These are phyloP conservation scores for Alternaria sp. DNA, from an alignment of 2,329 filamentous ascomycete genomes.

Conservation along the genomic window DNA sequence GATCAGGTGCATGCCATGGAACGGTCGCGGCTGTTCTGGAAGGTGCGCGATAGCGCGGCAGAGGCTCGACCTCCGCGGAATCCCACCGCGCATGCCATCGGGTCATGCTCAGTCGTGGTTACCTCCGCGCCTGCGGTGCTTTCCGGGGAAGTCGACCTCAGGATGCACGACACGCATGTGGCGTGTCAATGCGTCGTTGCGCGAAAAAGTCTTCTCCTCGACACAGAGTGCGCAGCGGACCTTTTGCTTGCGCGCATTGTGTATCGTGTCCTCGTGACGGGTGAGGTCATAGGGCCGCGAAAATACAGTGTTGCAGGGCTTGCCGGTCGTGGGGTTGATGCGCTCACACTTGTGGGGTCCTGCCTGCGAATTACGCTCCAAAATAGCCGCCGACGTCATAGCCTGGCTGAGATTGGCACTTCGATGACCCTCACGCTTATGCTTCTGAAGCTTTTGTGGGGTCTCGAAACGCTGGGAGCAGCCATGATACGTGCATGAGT, in stretches of 20 bases:
- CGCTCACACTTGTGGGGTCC: constrained; percentile 92
- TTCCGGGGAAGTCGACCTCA: constrained; percentile 81
- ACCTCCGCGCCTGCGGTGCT: constrained; percentile 55
- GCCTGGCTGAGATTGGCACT: constrained; percentile 50
- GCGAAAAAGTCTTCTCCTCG: constrained; percentile 96
- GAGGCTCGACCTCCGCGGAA: constrained; percentile 11
- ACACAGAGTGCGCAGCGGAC: constrained; percentile 91
- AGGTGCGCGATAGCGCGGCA: constrained; percentile 17
- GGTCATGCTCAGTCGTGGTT: constrained; percentile 39
- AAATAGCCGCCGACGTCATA: constrained; percentile 61
- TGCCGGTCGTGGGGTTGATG: constrained; percentile 92
- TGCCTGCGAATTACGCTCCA: constrained; percentile 80
- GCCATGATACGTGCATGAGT: constrained; percentile 94
- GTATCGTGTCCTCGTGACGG: constrained; percentile 95
- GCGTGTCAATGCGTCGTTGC: constrained; percentile 90
- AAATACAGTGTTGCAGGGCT: constrained; percentile 93
- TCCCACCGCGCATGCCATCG: constrained; percentile 12
- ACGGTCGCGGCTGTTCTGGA: constrained; percentile 32
- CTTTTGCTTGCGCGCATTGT: constrained; percentile 93
- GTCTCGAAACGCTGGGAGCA: constrained; percentile 89
- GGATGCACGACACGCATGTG: constrained; percentile 96
- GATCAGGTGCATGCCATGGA: constrained; percentile 17
- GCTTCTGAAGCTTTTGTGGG: constrained; percentile 84
- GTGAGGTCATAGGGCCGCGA: constrained; percentile 96
- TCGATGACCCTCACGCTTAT: constrained; percentile 92